Evolutionary conservation across 306 rosid genomes (phyloP).

Genomic region (Cucumis cinereus): DNA sequence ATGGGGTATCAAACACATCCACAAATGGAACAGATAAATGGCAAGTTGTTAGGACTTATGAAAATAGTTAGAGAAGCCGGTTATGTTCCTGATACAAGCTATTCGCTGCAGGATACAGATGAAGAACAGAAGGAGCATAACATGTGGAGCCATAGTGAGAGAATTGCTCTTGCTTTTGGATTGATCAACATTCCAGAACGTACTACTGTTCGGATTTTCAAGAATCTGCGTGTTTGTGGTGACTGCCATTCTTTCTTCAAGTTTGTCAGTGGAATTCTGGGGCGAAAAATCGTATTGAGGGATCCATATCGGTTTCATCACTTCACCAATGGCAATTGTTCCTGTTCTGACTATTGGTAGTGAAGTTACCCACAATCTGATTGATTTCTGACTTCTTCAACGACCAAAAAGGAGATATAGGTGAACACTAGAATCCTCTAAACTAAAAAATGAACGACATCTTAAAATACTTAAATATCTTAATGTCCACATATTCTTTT

Average conservation of each 20-base stretch:
- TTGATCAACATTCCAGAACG: conserved; percentile 55
- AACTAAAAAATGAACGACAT: not conserved
- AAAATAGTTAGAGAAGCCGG: conserved; percentile 66
- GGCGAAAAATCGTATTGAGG: conserved; percentile 57
- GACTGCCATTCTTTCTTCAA: conserved; percentile 90
- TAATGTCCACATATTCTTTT: not conserved
- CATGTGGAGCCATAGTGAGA: conserved; percentile 95
- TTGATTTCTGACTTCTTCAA: not conserved
- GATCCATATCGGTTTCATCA: conserved; percentile 87
- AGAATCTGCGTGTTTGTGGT: conserved; percentile 89
- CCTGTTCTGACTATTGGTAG: conserved; percentile 86
- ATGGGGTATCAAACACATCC: conserved; percentile 68
- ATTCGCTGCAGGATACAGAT: conserved; percentile 72
- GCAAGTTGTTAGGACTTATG: conserved; percentile 56
- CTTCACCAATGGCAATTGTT: conserved; percentile 65
- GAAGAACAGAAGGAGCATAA: conserved; percentile 87
- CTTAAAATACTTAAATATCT: not conserved
- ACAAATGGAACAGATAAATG: conserved; percentile 30
- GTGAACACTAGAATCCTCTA: not conserved
- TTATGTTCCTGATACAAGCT: conserved; percentile 70
- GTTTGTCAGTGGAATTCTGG: conserved; percentile 44
- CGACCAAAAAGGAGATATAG: not conserved
- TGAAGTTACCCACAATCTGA: not conserved
- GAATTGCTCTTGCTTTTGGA: conserved; percentile 80
- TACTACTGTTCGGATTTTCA: conserved; percentile 55